Base-by-base conservation (phyloP, 345 rosid species). In the Bruguiera parviflora region DNA sequence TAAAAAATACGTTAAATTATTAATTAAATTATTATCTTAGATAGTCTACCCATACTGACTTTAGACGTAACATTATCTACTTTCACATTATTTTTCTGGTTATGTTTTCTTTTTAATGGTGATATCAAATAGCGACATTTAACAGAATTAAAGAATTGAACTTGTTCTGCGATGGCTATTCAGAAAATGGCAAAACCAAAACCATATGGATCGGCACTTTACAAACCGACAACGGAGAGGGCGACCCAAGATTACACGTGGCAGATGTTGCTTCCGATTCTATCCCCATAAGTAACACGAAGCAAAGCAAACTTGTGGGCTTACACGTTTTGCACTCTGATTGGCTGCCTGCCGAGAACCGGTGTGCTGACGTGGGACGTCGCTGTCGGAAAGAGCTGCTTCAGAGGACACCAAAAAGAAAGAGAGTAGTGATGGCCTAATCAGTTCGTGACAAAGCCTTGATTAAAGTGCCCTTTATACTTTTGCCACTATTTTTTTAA, bases 341-440 rank as follows among this genome's bases (percentile, higher is more conserved):
- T 75, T 78, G 73, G 85, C 2, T 19, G 16, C 53, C 6, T 65
- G 0, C 33, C 1, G 59, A 20, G 79, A 65, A 72, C 60, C 61
- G 75, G 75, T 78, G 76, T 61, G 76, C 81, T 80, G 84, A 84
- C 80, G 84, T 72, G 79, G 63, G 51, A 63, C 61, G 77, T 84
- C 77, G 78, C 67, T 66, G 60, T 51, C 74, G 10, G 63, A 52
- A 46, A 52, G 66, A 61, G 71, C 76, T 59, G 51, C 19, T 58
- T 33, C 72, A 71, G 56, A 71, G 59, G 73, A 58, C 71, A 61
- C 69, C 65, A 27, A 62, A 67, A 52, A 29, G 73, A 77, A 3
- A 75, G 79, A 66, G 77, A 66, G 78, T 72, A 55, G 79, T 79
- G 80, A 80, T 82, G 81, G 88, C 78, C 80, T 73, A 74, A 72